Evolutionary conservation across 495 filamentous ascomycete species (phyloP).

Genomic region (Tuber aestivum): DNA sequence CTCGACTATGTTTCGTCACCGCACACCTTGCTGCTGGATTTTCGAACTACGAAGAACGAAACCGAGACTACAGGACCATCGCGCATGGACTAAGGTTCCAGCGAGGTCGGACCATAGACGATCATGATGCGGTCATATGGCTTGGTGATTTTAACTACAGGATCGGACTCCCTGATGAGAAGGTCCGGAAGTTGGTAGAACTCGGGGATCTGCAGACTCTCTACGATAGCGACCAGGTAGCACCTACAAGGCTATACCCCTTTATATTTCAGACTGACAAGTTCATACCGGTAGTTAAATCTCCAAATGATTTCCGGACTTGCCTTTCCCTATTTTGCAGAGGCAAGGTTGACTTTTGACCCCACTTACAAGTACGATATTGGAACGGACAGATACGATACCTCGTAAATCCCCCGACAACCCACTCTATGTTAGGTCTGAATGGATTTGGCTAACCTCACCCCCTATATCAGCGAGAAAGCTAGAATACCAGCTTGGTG

Average conservation of each 20-base stretch:
- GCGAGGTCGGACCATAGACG: slow-evolving; percentile 77
- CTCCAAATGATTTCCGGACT: slow-evolving; percentile 90
- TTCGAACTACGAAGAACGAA: slow-evolving; percentile 93
- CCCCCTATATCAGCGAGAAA: slow-evolving; percentile 62
- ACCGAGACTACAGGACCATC: slow-evolving; percentile 87
- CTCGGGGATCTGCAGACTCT: slow-evolving; percentile 66
- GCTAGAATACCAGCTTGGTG: slow-evolving; percentile 94
- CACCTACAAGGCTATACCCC: slow-evolving; percentile 11
- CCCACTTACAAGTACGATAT: slow-evolving; percentile 96
- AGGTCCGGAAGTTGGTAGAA: slow-evolving; percentile 65
- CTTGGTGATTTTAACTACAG: slow-evolving; percentile 98
- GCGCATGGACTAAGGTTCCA: slow-evolving; percentile 82
- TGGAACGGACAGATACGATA: slow-evolving; percentile 81
- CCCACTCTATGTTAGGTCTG: neutral
- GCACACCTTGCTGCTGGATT: slow-evolving; percentile 96
- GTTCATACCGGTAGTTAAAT: slow-evolving; percentile 67
- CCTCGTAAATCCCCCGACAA: slow-evolving; percentile 58
- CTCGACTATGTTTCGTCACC: slow-evolving; percentile 89
- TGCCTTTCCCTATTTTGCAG: slow-evolving; percentile 84
- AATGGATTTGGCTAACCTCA: neutral
- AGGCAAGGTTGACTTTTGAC: slow-evolving; percentile 73
- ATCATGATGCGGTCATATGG: slow-evolving; percentile 96
- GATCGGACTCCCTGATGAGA: slow-evolving; percentile 77
- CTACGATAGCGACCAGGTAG: slow-evolving; percentile 88
- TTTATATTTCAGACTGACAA: slow-evolving; percentile 23